Evolutionary conservation across 106 monocot genomes (phyloP), one percentile per base, ranked within the genome.

Genomic region (Dioscorea alata): DNA sequence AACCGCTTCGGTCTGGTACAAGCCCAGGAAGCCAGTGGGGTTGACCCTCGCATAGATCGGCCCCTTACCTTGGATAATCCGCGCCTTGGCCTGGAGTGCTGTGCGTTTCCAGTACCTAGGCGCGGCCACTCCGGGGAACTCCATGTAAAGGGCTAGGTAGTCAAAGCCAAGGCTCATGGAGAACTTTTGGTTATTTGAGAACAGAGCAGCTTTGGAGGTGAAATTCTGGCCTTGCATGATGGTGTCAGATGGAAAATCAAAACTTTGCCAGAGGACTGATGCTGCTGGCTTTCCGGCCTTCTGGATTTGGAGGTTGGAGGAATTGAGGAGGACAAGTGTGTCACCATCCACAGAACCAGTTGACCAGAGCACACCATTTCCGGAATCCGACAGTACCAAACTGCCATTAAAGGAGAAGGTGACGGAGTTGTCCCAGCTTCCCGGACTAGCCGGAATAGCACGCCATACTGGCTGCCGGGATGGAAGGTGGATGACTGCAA

Each of bases 271-370:
- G 2, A 81, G 31, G 15, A 77, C 57, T 12, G 48, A 25, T 52
- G 8, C 20, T 49, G 73, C 28, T 28, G 28, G 28, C 0, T 48
- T 67, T 21, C 60, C 66, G 31, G 48, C 13, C 33, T 54, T 74
- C 16, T 49, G 69, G 66, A 96, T 74, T 76, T 86, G 91, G 62
- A 96, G 91, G 63, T 96, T 84, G 70, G 95, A 96, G 53, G 91
- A 82, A 76, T 75, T 72, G 75, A 86, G 82, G 28, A 96, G 85
- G 54, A 82, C 59, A 25, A 89, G 68, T 4, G 51, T 20, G 57
- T 80, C 82, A 25, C 85, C 85, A 70, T 12, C 42, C 24, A 4
- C 51, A 4, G 33, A 20, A 0, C 33, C 4, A 12, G 70, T 65
- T 1, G 89, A 69, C 74, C 82, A 89, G 18, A 83, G 23, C 2